Evolutionary conservation across 2,329 filamentous ascomycete genomes (phyloP).

Genomic region (Cytospora mali): DNA sequence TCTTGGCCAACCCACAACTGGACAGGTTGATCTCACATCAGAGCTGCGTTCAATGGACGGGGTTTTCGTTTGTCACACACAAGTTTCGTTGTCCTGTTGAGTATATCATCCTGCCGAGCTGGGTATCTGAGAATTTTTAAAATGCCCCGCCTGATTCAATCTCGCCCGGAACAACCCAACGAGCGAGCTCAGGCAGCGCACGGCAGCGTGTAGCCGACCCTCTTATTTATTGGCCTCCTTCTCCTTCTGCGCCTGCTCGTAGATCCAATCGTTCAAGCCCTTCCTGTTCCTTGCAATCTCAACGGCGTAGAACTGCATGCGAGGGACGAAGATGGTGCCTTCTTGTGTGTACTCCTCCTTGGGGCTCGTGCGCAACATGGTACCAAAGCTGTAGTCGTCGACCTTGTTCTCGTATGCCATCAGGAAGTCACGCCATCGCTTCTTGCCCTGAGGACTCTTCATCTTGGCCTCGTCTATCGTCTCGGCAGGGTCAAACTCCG

Average conservation of each 20-base stretch:
- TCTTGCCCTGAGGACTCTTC: conserved; percentile 97
- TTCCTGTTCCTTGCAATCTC: conserved; percentile 80
- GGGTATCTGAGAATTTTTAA: background rate
- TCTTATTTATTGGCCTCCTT: conserved; percentile 44
- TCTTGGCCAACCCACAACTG: background rate
- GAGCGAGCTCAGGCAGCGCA: background rate
- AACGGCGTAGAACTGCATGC: conserved; percentile 84
- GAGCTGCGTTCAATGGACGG: background rate
- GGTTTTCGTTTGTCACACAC: background rate
- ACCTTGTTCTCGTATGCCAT: conserved; percentile 91
- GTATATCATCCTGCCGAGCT: conserved; percentile 1
- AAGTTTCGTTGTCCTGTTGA: background rate
- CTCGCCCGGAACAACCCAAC: background rate
- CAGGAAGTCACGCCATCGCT: conserved; percentile 93
- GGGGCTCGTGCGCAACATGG: conserved; percentile 79
- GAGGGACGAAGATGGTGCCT: conserved; percentile 76
- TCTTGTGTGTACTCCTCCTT: conserved; percentile 85
- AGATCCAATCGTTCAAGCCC: conserved; percentile 96
- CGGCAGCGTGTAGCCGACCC: background rate
- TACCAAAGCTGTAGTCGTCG: conserved; percentile 98
- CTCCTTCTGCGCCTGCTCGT: conserved; percentile 74
- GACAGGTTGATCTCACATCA: background rate
- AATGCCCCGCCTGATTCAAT: background rate
- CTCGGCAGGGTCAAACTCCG: conserved; percentile 82
- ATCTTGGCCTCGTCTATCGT: conserved; percentile 89